Evolutionary conservation across 2,329 filamentous ascomycete species (phyloP), one percentile per base, ranked within the genome.

Genomic region (Neurospora sp.): DNA sequence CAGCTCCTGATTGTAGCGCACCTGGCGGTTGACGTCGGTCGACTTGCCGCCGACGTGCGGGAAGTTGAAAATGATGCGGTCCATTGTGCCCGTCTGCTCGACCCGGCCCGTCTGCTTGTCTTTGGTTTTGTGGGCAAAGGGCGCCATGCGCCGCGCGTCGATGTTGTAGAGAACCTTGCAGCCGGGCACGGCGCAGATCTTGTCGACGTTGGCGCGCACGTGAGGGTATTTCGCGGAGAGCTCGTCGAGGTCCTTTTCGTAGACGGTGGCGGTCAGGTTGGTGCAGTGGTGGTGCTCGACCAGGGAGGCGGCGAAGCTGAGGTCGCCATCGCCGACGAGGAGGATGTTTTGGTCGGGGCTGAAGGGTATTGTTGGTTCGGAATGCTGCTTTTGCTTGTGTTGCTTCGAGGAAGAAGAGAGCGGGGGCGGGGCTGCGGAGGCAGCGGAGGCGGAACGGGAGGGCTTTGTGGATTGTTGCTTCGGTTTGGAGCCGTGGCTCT

Each of bases 21-120:
- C 93, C 81, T 99, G 96, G 42, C 96, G 86, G 82, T 97, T 97
- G 70, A 97, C 91, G 82, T 98, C 94, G 75, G 91, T 98, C 73
- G 89, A 91, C 76, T 96, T 90, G 66, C 96, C 96, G 73, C 96
- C 96, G 3, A 96, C 91, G 82, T 99, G 96, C 42, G 96, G 96
- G 80, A 99, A 99, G 84, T 97, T 97, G 87, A 98, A 99, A 74
- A 95, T 85, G 72, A 98, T 90, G 70, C 89, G 86, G 79, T 97
- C 90, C 84, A 91, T 94, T 4, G 83, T 80, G 3, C 76, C 70
- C 75, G 76, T 6, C 23, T 71, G 70, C n/a, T 28, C 17, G 15
- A n/a, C 58, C 38, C 40, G 58, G 46, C 43, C 58, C n/a, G 52
- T 39, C 13, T 33, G 10, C 10, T 17, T 36, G 9, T 70, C 71